Conservation (phyloP, 495 filamentous ascomycete species). For the Extremus antarcticus region DNA sequence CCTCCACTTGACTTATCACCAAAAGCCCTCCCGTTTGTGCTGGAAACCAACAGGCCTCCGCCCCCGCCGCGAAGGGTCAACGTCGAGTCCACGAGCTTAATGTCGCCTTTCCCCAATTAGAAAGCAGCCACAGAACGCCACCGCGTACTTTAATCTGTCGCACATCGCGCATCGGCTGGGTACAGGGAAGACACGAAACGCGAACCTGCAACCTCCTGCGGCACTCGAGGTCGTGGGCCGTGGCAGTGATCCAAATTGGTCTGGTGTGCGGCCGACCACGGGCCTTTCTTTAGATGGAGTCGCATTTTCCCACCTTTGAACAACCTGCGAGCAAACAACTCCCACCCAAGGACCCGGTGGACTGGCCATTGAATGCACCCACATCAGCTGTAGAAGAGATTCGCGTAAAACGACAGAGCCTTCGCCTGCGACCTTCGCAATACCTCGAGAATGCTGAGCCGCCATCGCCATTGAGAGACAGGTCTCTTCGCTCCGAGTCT, state of each 20-base stretch:
- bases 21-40: too few relatives aligned
- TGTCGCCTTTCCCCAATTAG: neutral
- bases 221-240: neutral
- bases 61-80: neutral
- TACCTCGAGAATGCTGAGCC: constrained; percentile 3
- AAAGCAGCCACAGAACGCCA: neutral
- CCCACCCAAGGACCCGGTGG: neutral
- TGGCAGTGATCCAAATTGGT: neutral
- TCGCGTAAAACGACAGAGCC: constrained; percentile 4
- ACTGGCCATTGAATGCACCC: neutral
- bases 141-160: neutral
- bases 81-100: neutral
- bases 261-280: neutral
- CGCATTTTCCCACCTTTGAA: neutral
- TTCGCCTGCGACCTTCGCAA: neutral
- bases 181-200: neutral
- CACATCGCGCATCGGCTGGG: neutral
- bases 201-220: neutral
- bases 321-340: neutral
- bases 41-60: neutral
- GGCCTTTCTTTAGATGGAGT: neutral
- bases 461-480: constrained; percentile 1
- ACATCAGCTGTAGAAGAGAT: neutral
- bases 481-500: neutral
- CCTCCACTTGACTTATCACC: too few relatives aligned